Conservation (phyloP, 228 moss, liverwort and hornwort species). For the Sphagnum fallax region DNA sequence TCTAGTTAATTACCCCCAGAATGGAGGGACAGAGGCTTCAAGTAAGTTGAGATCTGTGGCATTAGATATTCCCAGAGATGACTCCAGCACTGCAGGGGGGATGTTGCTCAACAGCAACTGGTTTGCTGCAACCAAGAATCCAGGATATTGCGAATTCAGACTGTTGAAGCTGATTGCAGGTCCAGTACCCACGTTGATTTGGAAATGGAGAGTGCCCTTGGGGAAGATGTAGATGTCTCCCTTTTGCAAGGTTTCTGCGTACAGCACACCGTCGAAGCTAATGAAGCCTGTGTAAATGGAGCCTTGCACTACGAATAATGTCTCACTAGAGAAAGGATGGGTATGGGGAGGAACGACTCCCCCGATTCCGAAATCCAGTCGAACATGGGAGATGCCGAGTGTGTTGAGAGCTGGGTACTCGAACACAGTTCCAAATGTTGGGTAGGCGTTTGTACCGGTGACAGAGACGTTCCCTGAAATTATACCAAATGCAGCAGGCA, state of each 20-base stretch:
- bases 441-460: not conserved
- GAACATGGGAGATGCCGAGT: not conserved
- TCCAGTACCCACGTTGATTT: not conserved
- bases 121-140: not conserved
- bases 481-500: too few species aligned
- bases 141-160: not conserved
- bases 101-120: not conserved
- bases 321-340: slow-evolving; percentile 6
- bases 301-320: slow-evolving; percentile 1
- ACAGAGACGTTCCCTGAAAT: too few species aligned
- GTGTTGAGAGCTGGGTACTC: slow-evolving; percentile 15
- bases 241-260: not conserved
- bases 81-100: not conserved
- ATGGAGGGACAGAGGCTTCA: too few species aligned
- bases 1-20: too few species aligned
- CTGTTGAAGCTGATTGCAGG: not conserved
- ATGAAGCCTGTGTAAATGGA: slow-evolving; percentile 6
- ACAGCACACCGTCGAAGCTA: not conserved
- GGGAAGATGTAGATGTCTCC: not conserved
- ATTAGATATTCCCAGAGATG: too few species aligned
- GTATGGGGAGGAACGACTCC: slow-evolving; percentile 5
- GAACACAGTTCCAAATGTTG: not conserved
- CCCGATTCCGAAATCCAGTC: slow-evolving; percentile 4
- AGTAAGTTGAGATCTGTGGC: too few species aligned
- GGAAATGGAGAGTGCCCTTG: not conserved